A percentile compares a stretch with the other conserved stretches of the same genome.
Evolutionary conservation across 1,139 yeast genomes (phyloP).

Genomic region (Chernovozyma sophiae-reginae): DNA sequence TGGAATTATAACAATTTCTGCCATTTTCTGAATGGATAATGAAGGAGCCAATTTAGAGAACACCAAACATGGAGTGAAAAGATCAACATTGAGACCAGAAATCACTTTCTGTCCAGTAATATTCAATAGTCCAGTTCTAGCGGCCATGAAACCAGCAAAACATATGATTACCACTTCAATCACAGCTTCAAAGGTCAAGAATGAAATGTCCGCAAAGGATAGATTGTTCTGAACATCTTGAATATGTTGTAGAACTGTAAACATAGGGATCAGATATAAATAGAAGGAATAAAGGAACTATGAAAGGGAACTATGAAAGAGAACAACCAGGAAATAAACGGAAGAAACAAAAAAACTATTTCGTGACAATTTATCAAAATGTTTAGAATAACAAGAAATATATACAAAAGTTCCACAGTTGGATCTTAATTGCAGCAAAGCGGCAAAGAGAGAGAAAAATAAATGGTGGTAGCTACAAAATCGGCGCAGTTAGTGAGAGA

Average conservation of each 20-base stretch:
- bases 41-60: conserved; percentile 77
- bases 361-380: not conserved
- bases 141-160: conserved; percentile 67
- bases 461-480: too few relatives aligned
- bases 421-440: not conserved
- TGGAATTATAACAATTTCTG: conserved; percentile 71
- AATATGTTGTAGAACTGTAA: conserved; percentile 3
- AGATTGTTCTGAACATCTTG: conserved; percentile 15
- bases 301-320: not conserved
- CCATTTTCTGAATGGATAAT: conserved; percentile 58
- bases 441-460: too few relatives aligned
- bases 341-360: not conserved
- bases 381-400: too few relatives aligned
- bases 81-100: conserved; percentile 67
- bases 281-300: not conserved
- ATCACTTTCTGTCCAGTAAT: conserved; percentile 62
- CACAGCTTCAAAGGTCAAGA: conserved; percentile 73
- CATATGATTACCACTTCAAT: conserved; percentile 73
- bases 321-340: not conserved
- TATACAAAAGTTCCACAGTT: not conserved
- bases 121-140: conserved; percentile 54
- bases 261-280: conserved; percentile 1
- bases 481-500: too few relatives aligned
- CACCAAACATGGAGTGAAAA: conserved; percentile 82
- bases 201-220: conserved; percentile 54